Percentiles rank a stretch among this genome's conserved stretches.
phyloP scores from a whole-genome alignment of 257 asterid species.

The Nicotiana noctiflora region DNA sequence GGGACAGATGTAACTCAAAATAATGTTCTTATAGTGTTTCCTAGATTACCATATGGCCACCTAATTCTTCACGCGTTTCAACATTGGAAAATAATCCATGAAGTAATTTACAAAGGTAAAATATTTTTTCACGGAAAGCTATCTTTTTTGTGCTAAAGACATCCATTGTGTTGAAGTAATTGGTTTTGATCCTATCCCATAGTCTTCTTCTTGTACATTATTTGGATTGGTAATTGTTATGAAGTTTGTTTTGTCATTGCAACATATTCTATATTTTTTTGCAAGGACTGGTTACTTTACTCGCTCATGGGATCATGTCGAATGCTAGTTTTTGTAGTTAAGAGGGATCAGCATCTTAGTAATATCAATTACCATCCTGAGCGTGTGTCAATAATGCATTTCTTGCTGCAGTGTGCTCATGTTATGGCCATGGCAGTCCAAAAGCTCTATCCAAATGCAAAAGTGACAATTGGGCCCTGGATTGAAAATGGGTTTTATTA shows the following conservation, averaged over 20 bases:
- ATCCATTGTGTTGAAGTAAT: not conserved
- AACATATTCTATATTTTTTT: not conserved
- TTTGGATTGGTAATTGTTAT: not conserved
- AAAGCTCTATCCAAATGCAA: slow-evolving; percentile 81
- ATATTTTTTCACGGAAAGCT: not conserved
- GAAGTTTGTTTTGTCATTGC: not conserved
- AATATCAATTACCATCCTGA: not conserved
- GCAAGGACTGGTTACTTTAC: not conserved
- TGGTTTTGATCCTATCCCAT: not conserved
- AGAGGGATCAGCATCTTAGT: not conserved
- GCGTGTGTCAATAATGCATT: not conserved
- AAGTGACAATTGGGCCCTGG: slow-evolving; percentile 98
- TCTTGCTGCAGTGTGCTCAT: slow-evolving; percentile 84
- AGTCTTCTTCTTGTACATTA: not conserved
- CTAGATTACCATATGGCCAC: not conserved
- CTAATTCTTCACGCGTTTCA: not conserved
- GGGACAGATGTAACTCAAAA: not conserved
- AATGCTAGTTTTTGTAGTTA: not conserved
- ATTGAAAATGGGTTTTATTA: slow-evolving; percentile 89
- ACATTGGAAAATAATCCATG: not conserved
- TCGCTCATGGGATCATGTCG: not conserved
- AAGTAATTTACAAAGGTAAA: not conserved
- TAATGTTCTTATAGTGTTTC: not conserved
- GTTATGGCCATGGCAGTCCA: slow-evolving; percentile 99
- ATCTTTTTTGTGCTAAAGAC: not conserved